Conservation (phyloP, 208 protist species). For the Trypanosoma avium region DNA sequence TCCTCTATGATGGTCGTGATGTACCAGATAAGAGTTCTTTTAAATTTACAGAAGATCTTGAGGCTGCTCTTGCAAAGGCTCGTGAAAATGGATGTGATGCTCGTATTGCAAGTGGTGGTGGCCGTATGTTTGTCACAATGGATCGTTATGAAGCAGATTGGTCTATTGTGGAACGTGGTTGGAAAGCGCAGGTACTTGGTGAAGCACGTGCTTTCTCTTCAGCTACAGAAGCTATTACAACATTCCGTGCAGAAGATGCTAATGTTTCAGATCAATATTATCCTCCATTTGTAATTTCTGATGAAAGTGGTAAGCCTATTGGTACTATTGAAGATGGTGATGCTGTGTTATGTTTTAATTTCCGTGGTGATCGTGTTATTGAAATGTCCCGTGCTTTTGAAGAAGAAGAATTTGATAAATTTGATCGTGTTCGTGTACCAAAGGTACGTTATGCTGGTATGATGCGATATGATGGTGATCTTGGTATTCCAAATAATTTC, state of each 20-base stretch:
- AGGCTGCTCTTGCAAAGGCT: constrained; percentile 81
- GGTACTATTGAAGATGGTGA: constrained; percentile 94
- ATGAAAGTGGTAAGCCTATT: constrained; percentile 71
- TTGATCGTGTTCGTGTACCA: constrained; percentile 89
- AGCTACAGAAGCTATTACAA: constrained; percentile 89
- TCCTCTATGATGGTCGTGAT: constrained; percentile 94
- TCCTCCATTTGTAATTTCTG: constrained; percentile 88
- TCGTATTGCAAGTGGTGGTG: constrained; percentile 92
- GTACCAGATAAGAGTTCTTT: constrained; percentile 92
- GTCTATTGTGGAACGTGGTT: constrained; percentile 94
- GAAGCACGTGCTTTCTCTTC: constrained; percentile 82
- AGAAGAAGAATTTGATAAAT: constrained; percentile 89
- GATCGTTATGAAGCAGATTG: constrained; percentile 96
- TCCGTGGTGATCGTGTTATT: constrained; percentile 94
- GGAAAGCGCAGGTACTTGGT: constrained; percentile 91
- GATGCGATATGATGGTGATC: constrained; percentile 95
- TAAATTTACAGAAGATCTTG: constrained; percentile 90
- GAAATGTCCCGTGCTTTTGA: constrained; percentile 95
- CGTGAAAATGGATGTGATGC: constrained; percentile 77
- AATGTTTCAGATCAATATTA: constrained; percentile 93
- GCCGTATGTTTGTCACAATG: constrained; percentile 96
- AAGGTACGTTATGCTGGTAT: constrained; percentile 94
- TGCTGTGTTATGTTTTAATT: constrained; percentile 95
- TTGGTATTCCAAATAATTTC: constrained; percentile 94
- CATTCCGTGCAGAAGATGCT: constrained; percentile 77